Evolutionary conservation across 2,329 filamentous ascomycete species (phyloP).

Genomic region (Trichoderma afroharzianum): DNA sequence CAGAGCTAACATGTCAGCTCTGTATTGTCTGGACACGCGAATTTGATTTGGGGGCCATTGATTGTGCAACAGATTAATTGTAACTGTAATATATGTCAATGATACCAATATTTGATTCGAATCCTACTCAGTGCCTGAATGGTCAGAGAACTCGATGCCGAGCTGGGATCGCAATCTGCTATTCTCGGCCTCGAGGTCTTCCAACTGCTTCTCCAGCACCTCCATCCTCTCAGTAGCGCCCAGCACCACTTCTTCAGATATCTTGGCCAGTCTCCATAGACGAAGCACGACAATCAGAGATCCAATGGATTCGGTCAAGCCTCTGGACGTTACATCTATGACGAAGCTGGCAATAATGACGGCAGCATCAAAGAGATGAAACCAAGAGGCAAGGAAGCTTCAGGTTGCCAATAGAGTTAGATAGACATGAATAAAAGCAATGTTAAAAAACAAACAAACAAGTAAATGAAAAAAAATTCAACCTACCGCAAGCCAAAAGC

Average conservation of each 20-base stretch:
- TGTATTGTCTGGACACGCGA: background rate
- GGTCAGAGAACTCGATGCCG: slow-evolving; percentile 20
- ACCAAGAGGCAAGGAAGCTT: slow-evolving; percentile 56
- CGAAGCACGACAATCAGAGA: slow-evolving; percentile 65
- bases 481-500: slow-evolving; percentile 58
- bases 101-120: background rate
- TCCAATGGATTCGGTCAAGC: slow-evolving; percentile 59
- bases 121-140: slow-evolving; percentile 19
- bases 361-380: slow-evolving; percentile 61
- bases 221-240: slow-evolving; percentile 62
- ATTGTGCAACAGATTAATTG: background rate
- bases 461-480: background rate
- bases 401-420: background rate
- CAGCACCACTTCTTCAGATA: slow-evolving; percentile 64
- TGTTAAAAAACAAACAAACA: background rate
- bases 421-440: background rate
- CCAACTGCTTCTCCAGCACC: slow-evolving; percentile 49
- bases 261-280: slow-evolving; percentile 67
- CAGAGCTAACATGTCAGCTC: background rate
- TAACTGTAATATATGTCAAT: background rate
- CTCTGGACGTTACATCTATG: slow-evolving; percentile 58
- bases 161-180: slow-evolving; percentile 24
- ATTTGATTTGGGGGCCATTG: background rate
- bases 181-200: slow-evolving; percentile 49
- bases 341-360: slow-evolving; percentile 61